A percentile compares a stretch with the other conserved stretches of the same genome.
phyloP scores from a whole-genome alignment of 164 flowering plant genomes.

The Macadamia tetraphylla region DNA sequence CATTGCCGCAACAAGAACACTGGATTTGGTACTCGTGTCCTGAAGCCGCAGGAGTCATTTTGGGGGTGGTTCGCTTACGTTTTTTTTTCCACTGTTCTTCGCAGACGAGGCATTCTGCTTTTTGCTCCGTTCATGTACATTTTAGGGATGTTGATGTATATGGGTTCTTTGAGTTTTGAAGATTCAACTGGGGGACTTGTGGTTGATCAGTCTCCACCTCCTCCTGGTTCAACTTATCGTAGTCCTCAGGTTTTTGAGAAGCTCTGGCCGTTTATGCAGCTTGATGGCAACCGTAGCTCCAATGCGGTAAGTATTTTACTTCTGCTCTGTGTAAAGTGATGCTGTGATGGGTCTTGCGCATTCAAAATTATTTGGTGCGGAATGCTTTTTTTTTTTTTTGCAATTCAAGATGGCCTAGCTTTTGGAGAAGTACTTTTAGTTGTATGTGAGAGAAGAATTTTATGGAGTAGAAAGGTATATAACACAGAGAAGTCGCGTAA shows the following conservation, averaged over 20 bases:
- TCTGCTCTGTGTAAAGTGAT: too few relatives aligned
- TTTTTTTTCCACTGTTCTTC: constrained; percentile 45
- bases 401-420: too few relatives aligned
- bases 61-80: constrained; percentile 41
- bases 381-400: too few relatives aligned
- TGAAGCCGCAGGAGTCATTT: constrained; percentile 26
- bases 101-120: constrained; percentile 51
- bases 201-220: constrained; percentile 19
- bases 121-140: constrained; percentile 61
- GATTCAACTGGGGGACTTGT: constrained; percentile 4
- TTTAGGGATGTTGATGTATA: constrained; percentile 51
- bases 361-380: too few relatives aligned
- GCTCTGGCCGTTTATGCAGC: constrained; percentile 75
- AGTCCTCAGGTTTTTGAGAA: constrained; percentile 73
- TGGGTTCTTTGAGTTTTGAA: constrained; percentile 49
- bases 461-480: too few relatives aligned
- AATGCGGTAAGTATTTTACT: constrained; percentile 39
- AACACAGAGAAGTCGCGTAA: too few relatives aligned
- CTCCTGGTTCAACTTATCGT: constrained; percentile 63
- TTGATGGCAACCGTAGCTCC: constrained; percentile 31
- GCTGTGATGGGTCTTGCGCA: too few relatives aligned
- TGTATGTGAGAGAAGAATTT: too few relatives aligned
- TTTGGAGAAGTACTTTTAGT: too few relatives aligned
- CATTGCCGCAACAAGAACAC: constrained; percentile 28
- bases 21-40: constrained; percentile 9